Evolutionary conservation across 1,139 yeast species (phyloP), one percentile per base, ranked within the genome.

Genomic region (Candida dubliniensis): DNA sequence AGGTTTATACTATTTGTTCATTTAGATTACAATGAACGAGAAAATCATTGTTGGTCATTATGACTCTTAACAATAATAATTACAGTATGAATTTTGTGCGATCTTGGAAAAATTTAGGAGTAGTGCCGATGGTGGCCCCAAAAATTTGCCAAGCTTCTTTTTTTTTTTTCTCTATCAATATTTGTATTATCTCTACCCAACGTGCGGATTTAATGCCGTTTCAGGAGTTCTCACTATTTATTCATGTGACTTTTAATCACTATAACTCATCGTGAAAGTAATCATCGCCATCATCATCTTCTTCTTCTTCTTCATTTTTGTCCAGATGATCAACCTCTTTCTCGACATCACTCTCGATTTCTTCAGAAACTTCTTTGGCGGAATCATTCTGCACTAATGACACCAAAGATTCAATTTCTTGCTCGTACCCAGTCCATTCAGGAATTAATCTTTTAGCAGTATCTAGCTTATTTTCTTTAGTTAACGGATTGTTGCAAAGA

Each of bases 401-500:
- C 26, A 46, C 27, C 33, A 54, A 45, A 11, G 37, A 32, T 23
- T 32, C 25, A 10, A 85, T 74, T 48, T 76, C 81, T 34, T 70
- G 55, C 53, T 87, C 90, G 56, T 86, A 86, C 13, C 55, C 69
- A 0, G 63, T 62, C 96, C 96, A 89, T 58, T 87, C 96, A 0
- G 90, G 86, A 18, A 87, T 71, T 56, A 84, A 83, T 48, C 96
- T 69, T 50, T 81, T 73, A 0, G 96, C 96, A 31, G 86, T 69
- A 36, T 79, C 88, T 15, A 87, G 62, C 58, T 87, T 88, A 34
- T 84, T 82, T 56, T 88, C 96, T 52, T 83, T 83, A 0, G 93
- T 84, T 48, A 84, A 61, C 2, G 96, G 96, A 55, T 88, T 87
- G 60, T 85, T 86, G 63, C 96, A 88, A 52, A 88, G 66, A 59